Evolutionary conservation across 2,329 filamentous ascomycete species (phyloP).

Genomic region (Teratosphaeriaceae sp.): DNA sequence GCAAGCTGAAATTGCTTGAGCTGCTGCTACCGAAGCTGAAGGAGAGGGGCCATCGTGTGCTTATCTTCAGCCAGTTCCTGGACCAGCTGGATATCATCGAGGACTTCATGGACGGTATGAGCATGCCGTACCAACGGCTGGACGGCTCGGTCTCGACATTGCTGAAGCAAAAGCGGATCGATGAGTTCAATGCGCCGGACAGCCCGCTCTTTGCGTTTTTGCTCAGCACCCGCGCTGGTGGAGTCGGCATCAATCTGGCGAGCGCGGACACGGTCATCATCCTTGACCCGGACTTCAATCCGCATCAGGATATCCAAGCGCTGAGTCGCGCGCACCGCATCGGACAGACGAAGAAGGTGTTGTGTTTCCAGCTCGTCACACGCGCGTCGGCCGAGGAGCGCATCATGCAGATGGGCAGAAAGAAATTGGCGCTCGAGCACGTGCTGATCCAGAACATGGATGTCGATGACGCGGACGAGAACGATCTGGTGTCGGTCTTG

Average conservation of each 20-base stretch:
- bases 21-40: constrained; percentile 81
- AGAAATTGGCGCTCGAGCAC: constrained; percentile 94
- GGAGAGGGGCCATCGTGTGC: constrained; percentile 77
- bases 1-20: constrained; percentile 78
- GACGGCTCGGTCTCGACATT: constrained; percentile 77
- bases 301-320: constrained; percentile 95
- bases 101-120: constrained; percentile 77
- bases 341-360: constrained; percentile 89
- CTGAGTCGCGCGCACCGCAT: constrained; percentile 92
- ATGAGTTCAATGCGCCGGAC: constrained; percentile 80
- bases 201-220: constrained; percentile 85
- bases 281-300: constrained; percentile 94
- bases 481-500: constrained; percentile 81
- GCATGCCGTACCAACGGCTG: constrained; percentile 67
- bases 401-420: constrained; percentile 90
- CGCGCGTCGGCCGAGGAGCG: constrained; percentile 86
- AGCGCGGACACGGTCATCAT: constrained; percentile 98
- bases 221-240: constrained; percentile 87
- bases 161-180: constrained; percentile 90
- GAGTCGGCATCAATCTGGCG: constrained; percentile 94
- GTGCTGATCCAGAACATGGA: constrained; percentile 91
- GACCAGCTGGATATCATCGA: constrained; percentile 81
- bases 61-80: constrained; percentile 95
- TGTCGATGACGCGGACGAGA: constrained; percentile 67
- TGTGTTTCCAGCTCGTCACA: constrained; percentile 93